Conservation (phyloP, 208 protist species). For the Trypanosoma cruzi region DNA sequence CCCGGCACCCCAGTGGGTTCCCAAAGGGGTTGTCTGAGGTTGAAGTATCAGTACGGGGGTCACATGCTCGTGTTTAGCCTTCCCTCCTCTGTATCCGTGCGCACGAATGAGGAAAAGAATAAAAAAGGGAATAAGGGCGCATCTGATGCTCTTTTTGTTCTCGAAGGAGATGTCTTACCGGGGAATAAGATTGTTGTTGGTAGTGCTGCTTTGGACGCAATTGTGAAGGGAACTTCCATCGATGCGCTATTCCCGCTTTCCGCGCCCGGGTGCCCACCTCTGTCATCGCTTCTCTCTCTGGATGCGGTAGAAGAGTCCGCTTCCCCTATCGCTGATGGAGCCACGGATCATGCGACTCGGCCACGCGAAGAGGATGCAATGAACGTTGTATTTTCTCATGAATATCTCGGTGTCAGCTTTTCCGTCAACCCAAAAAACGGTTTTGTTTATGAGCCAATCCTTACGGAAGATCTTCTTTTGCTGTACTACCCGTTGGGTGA, state of each 20-base stretch:
- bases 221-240: conserved; percentile 11
- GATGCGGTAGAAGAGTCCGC: neutral
- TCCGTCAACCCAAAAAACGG: conserved; percentile 37
- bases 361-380: conserved; percentile 7
- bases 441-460: conserved; percentile 47
- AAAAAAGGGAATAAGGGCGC: neutral
- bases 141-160: neutral
- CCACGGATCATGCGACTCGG: neutral
- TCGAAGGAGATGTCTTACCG: conserved; percentile 16
- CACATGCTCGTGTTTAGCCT: conserved; percentile 5
- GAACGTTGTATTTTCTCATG: conserved; percentile 46
- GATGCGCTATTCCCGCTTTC: conserved; percentile 7
- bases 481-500: conserved; percentile 62
- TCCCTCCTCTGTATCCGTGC: neutral
- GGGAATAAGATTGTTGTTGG: conserved; percentile 2
- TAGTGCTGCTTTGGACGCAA: neutral
- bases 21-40: conserved; percentile 9
- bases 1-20: conserved; percentile 19
- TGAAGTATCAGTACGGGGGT: conserved; percentile 17
- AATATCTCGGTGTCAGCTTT: conserved; percentile 49
- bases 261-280: neutral
- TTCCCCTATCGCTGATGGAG: neutral
- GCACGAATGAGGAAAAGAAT: neutral
- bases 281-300: conserved; percentile 19
- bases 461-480: conserved; percentile 43